Percentiles rank a stretch among this genome's conserved stretches.
phyloP scores from a whole-genome alignment of 2,329 filamentous ascomycete species.

The Fusarium burgessii region DNA sequence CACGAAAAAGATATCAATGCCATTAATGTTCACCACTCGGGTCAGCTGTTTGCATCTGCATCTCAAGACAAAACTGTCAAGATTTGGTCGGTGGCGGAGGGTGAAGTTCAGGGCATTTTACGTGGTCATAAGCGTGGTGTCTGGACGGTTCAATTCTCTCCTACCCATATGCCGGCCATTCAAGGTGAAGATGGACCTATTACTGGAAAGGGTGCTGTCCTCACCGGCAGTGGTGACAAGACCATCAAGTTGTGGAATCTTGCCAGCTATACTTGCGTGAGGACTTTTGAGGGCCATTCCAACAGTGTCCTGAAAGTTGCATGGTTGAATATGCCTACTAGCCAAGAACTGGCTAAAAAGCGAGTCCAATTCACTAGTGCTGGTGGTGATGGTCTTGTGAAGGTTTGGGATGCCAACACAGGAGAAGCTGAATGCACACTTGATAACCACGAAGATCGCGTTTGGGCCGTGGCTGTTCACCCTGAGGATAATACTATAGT shows the following conservation, averaged over 20 bases:
- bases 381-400: conserved; percentile 93
- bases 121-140: conserved; percentile 94
- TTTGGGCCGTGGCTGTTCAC: conserved; percentile 88
- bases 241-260: conserved; percentile 96
- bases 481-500: conserved; percentile 78
- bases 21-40: conserved; percentile 80
- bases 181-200: conserved; percentile 78
- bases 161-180: conserved; percentile 78
- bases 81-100: conserved; percentile 92
- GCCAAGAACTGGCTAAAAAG: conserved; percentile 66
- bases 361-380: conserved; percentile 84
- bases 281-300: conserved; percentile 96
- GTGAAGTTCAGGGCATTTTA: conserved; percentile 90
- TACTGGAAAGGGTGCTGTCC: conserved; percentile 82
- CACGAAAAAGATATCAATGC: conserved; percentile 99
- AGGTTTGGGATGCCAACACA: conserved; percentile 90
- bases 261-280: conserved; percentile 88
- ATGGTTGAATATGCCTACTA: conserved; percentile 75
- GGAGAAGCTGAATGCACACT: conserved; percentile 90
- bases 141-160: conserved; percentile 94
- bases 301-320: conserved; percentile 94
- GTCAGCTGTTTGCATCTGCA: conserved; percentile 90
- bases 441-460: conserved; percentile 96
- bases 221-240: conserved; percentile 95
- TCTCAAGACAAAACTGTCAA: conserved; percentile 98